phyloP scores from a whole-genome alignment of 805 yeast genomes.

The Brettanomyces sp. region DNA sequence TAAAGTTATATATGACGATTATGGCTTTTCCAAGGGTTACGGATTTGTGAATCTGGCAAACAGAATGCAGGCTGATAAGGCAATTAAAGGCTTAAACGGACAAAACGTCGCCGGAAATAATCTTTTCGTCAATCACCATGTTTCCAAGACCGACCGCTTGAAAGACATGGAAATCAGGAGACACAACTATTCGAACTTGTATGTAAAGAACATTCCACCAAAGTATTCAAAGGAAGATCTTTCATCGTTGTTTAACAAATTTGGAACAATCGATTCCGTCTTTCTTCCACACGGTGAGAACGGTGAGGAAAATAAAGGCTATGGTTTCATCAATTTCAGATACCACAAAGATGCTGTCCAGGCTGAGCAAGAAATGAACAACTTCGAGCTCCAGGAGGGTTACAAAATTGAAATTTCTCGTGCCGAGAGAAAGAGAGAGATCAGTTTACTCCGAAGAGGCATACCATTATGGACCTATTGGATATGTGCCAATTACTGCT shows the following conservation, averaged over 20 bases:
- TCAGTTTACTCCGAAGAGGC: slow-evolving; percentile 15
- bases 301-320: slow-evolving; percentile 26
- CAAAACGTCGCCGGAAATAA: slow-evolving; percentile 21
- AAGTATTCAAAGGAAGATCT: slow-evolving; percentile 30
- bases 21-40: slow-evolving; percentile 38
- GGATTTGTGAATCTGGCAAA: slow-evolving; percentile 62
- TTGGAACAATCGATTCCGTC: slow-evolving; percentile 40
- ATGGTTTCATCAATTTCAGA: slow-evolving; percentile 46
- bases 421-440: slow-evolving; percentile 32
- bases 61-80: slow-evolving; percentile 50
- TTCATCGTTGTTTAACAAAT: slow-evolving; percentile 32
- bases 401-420: slow-evolving; percentile 28
- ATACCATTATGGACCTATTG: slow-evolving; percentile 2
- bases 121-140: slow-evolving; percentile 52
- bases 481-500: not conserved
- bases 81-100: slow-evolving; percentile 36
- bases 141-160: slow-evolving; percentile 53
- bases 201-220: slow-evolving; percentile 42
- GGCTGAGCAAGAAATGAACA: slow-evolving; percentile 41
- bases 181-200: slow-evolving; percentile 43
- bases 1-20: slow-evolving; percentile 38
- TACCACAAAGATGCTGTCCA: slow-evolving; percentile 39
- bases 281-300: slow-evolving; percentile 38
- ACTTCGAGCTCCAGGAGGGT: slow-evolving; percentile 27
- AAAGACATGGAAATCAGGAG: slow-evolving; percentile 35